Base-by-base conservation (phyloP, 371 early-diverging fungal genomes). In the Saksenaea oblongispora region DNA sequence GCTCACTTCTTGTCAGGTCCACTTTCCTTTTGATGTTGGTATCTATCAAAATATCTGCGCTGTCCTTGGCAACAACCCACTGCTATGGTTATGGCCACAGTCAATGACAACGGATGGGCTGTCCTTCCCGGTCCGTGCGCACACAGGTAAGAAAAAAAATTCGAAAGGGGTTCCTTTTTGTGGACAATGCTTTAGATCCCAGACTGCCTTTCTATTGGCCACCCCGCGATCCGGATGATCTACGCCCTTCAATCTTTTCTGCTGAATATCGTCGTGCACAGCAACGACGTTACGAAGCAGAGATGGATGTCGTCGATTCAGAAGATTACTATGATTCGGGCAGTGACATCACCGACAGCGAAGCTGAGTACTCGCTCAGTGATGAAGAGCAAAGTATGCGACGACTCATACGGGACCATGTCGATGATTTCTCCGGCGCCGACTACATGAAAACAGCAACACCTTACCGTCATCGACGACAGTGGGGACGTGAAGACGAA, bases 21-120 rank as follows among this genome's bases (percentile, higher is more conserved):
- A 73, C 54, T 94, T 90, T 74, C 99, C 99, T 2, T 99, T 98
- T 78, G 91, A 99, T 76, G 74, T 98, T 56, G 98, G 99, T 4
- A 61, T 84, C 5, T 66, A 82, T 60, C 79, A 82, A 51, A 98
- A 98, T 64, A 82, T 94, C 58, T 79, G 76, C 26, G 72, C 88
- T 17, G 91, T 96, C 13, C 87, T 98, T 59, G 98, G 98, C 3
- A 67, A 68, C 15, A 77, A 69, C 34, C 69, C 82, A 2, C 63
- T 84, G 53, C 74, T 94, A 10, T 96, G 95, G 95, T 78, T 89
- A 64, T 70, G 84, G 69, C 92, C 93, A 7, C 80, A 75, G 58
- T 71, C 60, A 3, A 84, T 87, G 73, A 51, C 64, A 0, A 95
- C 93, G 15, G 84, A 85, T 24, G 97, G 97, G 9, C 65, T 93